Base-by-base conservation (phyloP, 2,329 filamentous ascomycete species). In the Aspergillus fischeri region DNA sequence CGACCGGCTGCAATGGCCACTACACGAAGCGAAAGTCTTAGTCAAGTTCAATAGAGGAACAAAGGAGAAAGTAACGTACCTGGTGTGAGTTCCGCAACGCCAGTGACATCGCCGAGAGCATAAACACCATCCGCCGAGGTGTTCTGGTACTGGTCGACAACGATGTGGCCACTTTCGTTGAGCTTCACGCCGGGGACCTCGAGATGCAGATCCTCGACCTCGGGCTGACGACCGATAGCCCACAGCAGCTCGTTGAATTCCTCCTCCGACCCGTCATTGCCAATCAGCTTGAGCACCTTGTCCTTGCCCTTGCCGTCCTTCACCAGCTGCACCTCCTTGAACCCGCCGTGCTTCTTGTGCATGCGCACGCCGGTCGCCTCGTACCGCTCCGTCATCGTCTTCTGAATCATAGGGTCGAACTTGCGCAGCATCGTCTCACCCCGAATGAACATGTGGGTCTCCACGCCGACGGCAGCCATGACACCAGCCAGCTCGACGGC, bases 1-100 rank as follows among this genome's bases (percentile, higher is more conserved):
- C 80, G 77, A 51, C 80, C 79, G 45, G 80, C 79, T 44, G 80
- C 80, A 60, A 82, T 81, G 28, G 80, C 79, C 38, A 82, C 80
- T 77, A 29, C 9, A 28, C 14, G 20, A 8, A 21, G 2, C 17
- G 35, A n/a, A 20, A 24, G 4, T 32, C 32, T 4, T 42, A 17
- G 29, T 54, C 41, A 41, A 24, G 24, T 17, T n/a, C 28, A 49
- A 53, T 45, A 59, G 50, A 20, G 6, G 17, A 9, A 20, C 32
- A 17, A 24, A 9, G 5, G 42, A 38, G 9, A 9, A 27, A 28
- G 28, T 24, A 25, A 59, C 70, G 54, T 71, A 78, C 77, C 77
- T 62, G 79, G 79, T 28, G 80, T 82, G 48, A 81, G 66, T 63
- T 82, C 78, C 14, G 78, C 74, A 60, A 79, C 78, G 47, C 79